Evolutionary conservation across 164 flowering plant species (phyloP).

Genomic region (Buxus sempervirens): DNA sequence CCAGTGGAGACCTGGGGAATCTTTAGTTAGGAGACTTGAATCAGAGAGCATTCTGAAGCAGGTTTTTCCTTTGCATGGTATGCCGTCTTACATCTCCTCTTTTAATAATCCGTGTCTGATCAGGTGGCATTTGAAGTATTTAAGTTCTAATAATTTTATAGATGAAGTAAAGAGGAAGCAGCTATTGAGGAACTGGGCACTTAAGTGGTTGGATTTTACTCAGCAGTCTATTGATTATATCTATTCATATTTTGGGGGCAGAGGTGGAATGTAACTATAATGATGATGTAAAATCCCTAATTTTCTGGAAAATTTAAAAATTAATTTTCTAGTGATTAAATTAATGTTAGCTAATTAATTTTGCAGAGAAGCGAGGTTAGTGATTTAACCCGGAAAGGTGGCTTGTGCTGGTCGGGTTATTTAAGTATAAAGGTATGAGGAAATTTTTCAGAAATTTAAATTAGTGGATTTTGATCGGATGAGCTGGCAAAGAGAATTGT

Average conservation of each 20-base stretch:
- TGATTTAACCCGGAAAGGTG: too few species aligned
- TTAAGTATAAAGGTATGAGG: too few species aligned
- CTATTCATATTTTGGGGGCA: conserved; percentile 74
- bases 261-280: conserved; percentile 45
- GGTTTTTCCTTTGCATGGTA: conserved; percentile 92
- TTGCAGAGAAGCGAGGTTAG: too few species aligned
- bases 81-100: conserved; percentile 18
- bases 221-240: conserved; percentile 87
- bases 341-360: too few species aligned
- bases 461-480: too few species aligned
- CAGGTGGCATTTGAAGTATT: conserved; percentile 11
- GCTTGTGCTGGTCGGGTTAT: too few species aligned
- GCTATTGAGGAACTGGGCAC: conserved; percentile 80
- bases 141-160: conserved; percentile 21
- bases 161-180: conserved; percentile 85
- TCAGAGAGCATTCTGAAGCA: conserved; percentile 59
- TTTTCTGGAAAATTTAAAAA: too few species aligned
- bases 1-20: conserved; percentile 62
- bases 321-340: too few species aligned
- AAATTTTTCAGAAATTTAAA: too few species aligned
- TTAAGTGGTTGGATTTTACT: conserved; percentile 74
- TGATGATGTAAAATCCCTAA: too few species aligned
- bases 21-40: conserved; percentile 59
- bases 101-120: background rate
- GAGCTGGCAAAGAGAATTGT: too few species aligned